These are phyloP conservation scores for Rhizopus delemar DNA, from an alignment of 371 early-diverging fungal species.

Conservation along the genomic window DNA sequence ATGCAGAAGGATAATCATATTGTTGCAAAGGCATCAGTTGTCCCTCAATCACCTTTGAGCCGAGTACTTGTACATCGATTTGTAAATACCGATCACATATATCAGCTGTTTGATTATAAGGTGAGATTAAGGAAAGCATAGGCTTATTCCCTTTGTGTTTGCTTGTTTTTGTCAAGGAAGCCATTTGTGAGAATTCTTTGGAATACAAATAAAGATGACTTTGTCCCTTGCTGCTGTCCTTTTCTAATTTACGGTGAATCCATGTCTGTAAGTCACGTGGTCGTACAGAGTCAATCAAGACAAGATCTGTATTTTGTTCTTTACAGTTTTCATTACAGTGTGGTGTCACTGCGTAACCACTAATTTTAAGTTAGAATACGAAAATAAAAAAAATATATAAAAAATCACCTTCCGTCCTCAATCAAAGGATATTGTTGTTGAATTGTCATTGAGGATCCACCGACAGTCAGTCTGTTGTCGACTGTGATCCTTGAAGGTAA, in stretches of 20 bases:
- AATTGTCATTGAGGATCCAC: conserved; percentile 29
- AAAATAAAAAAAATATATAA: background rate
- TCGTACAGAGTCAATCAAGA: conserved; percentile 42
- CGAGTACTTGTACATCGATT: conserved; percentile 49
- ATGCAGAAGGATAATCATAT: conserved; percentile 20
- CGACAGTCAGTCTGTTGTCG: conserved; percentile 52
- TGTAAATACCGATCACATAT: conserved; percentile 26
- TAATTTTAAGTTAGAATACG: background rate
- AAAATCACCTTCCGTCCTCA: conserved; percentile 8
- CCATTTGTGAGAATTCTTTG: conserved; percentile 40
- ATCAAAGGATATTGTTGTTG: conserved; percentile 30
- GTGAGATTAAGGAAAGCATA: conserved; percentile 37
- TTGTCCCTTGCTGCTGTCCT: background rate
- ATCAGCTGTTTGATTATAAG: conserved; percentile 20
- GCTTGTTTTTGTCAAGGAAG: conserved; percentile 10
- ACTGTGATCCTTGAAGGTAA: conserved; percentile 44
- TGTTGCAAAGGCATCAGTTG: conserved; percentile 32
- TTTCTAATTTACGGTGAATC: conserved; percentile 34
- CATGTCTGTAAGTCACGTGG: conserved; percentile 41
- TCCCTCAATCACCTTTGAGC: conserved; percentile 39
- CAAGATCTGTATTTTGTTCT: conserved; percentile 27
- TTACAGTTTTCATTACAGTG: background rate
- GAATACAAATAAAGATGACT: conserved; percentile 44
- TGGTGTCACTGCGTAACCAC: conserved; percentile 15
- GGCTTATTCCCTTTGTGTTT: background rate